phyloP scores from a whole-genome alignment of 164 flowering plant species.

The Platanus orientalis region DNA sequence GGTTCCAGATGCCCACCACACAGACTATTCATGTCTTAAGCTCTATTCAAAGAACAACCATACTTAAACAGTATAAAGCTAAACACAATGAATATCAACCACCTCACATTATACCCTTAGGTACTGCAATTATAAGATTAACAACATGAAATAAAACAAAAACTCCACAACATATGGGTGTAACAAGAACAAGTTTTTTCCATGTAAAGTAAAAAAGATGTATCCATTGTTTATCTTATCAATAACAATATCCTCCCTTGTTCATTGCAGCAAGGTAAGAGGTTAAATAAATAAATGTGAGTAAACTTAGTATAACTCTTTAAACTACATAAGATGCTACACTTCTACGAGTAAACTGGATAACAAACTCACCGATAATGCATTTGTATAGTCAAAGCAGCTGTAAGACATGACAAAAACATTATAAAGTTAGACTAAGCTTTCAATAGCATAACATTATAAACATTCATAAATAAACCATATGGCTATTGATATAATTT shows the following conservation, averaged over 20 bases:
- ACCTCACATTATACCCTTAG: no score
- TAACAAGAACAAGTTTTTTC: background rate
- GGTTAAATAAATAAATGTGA: background rate
- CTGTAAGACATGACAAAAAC: slow-evolving; percentile 42
- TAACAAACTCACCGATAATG: slow-evolving; percentile 68
- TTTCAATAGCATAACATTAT: background rate
- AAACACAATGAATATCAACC: no score
- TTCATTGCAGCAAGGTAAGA: background rate
- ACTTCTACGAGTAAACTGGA: background rate
- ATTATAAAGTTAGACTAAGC: slow-evolving; percentile 10
- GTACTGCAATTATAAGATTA: no score
- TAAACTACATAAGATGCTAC: background rate
- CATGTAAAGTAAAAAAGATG: background rate
- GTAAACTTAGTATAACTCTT: background rate
- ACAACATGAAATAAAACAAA: no score
- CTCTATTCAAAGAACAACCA: no score
- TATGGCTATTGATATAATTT: background rate
- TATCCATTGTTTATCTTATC: background rate
- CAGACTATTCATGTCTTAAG: no score
- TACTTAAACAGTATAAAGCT: no score
- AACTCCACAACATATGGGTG: no score
- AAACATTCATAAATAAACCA: background rate
- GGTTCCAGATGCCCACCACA: no score
- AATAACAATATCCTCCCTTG: background rate
- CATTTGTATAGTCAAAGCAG: slow-evolving; percentile 99